Evolutionary conservation across 768 basidiomycete species (phyloP).

Genomic region (Phylloporus rhodoxanthus): DNA sequence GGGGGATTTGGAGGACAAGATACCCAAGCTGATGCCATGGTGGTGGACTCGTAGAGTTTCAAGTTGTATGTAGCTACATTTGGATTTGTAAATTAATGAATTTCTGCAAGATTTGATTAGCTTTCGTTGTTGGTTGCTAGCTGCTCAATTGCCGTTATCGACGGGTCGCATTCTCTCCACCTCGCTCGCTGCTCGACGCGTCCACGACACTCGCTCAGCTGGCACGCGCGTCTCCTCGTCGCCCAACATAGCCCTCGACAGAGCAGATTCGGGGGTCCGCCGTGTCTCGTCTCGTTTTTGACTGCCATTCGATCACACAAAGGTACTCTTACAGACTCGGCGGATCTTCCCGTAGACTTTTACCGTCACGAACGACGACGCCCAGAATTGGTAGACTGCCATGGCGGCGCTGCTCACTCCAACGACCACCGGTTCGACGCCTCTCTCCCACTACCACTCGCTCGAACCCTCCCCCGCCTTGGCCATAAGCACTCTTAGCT

Average conservation of each 20-base stretch:
- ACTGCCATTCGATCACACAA: conserved; percentile 32
- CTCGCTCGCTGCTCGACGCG: conserved; percentile 13
- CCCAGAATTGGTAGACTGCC: not conserved
- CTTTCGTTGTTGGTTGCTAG: conserved; percentile 10
- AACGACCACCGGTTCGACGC: conserved; percentile 26
- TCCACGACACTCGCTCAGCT: conserved; percentile 5
- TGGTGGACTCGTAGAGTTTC: conserved; percentile 12
- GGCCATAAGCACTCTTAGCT: conserved; percentile 17
- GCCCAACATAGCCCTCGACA: not conserved
- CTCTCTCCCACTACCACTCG: conserved; percentile 30
- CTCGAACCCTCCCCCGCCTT: conserved; percentile 26
- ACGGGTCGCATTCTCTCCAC: conserved; percentile 8
- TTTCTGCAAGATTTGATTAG: not conserved
- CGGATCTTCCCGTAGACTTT: conserved; percentile 42
- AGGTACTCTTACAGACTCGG: conserved; percentile 43
- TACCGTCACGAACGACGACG: conserved; percentile 4
- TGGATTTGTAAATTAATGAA: not conserved
- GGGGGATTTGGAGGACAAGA: not conserved
- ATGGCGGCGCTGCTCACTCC: conserved; percentile 26
- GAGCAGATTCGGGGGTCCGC: conserved; percentile 39
- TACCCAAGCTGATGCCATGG: conserved; percentile 14
- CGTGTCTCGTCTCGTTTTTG: conserved; percentile 41
- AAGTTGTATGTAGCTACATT: not conserved
- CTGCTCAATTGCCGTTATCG: conserved; percentile 25
- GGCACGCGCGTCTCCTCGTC: not conserved